Evolutionary conservation across 2,329 filamentous ascomycete genomes (phyloP), one percentile per base, ranked within the genome.

Genomic region (Pseudogymnoascus sp.): DNA sequence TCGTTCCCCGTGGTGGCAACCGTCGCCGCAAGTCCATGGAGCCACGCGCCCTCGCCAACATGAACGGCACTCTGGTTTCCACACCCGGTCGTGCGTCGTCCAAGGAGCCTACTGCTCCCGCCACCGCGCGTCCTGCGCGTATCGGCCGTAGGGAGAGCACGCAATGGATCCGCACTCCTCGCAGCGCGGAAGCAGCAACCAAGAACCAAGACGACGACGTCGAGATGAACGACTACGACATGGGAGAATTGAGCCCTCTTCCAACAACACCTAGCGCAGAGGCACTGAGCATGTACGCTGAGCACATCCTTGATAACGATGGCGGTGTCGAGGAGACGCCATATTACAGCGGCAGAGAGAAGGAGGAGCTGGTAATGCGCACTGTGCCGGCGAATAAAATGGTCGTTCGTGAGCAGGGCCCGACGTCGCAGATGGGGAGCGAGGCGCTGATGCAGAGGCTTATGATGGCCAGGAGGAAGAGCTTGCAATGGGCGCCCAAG

Each of bases 21-120:
- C 86, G 88, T 61, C 84, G 89, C 59, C 83, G 90, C 61, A 92
- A 91, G 79, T 90, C 86, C 68, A 92, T 93, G 88, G 89, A 92
- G 72, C 89, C 90, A 10, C 85, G 82, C 67, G 83, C 85, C 1
- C 75, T 92, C 21, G 81, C 84, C 62, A 90, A 91, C 68, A 71
- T 84, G 64, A 90, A 91, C 65, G 87, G 87, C 48, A 85, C 80
- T 1, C 76, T 89, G 0, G 77, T 88, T 25, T 63, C 66, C 36
- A 67, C 66, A 25, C 72, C 66, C 15, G 70, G 66, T 42, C 62
- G 63, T 42, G 66, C 65, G n/a, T 38, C 72, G 7, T 70, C 70
- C 2, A 72, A 71, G 55, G 71, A 71, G 39, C 66, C 61, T 62
- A 71, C 68, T 35, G 73, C 68, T 6, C 70, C 71, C 2, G 65